Base-by-base conservation (phyloP, 108 stramenopile species). In the Aureococcus anophagefferens region DNA sequence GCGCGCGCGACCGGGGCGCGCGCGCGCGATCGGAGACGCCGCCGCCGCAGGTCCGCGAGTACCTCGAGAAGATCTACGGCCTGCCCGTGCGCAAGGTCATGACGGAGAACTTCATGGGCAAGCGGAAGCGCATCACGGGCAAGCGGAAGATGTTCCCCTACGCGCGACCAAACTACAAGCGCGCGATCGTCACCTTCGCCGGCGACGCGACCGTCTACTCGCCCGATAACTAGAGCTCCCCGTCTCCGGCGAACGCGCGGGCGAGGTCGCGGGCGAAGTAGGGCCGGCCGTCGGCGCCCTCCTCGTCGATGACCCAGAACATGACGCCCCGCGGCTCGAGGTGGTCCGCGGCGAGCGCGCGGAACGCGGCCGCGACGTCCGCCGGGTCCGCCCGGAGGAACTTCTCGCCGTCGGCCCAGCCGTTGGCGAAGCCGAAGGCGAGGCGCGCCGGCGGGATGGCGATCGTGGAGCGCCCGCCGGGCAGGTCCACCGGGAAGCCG, bases 301-400 rank as follows among this genome's bases (percentile, higher is more conserved):
- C 68, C 11, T 68, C 35, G 30, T 30, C 51, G 51, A 68, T 68
- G 51, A 33, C 35, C 68, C 68, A 68, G 68, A 68, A 68, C 68
- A 68, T 68, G 11, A 28, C 45, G 45, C 68, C 68, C 30, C 68
- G 68, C 11, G 66, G 66, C 25, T 30, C 37, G 4, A 14, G 31
- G 30, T 15, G 7, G 30, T 0, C 25, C 51, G 45, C 4, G 30
- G 29, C 35, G 14, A 68, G 30, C 15, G 7, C 31, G 31, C 14
- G 18, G 29, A 25, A 67, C 14, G 66, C 66, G 28, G 35, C 3
- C 30, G 30, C 68, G 34, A 32, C 34, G 46, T 68, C 68, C n/a
- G 29, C 32, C 15, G 68, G 68, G 7, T 29, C n/a, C 18, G 35
- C 28, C 4, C 11, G 0, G 31, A 68, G 3, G 46, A 59, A 30